phyloP scores from a whole-genome alignment of 306 rosid species.

The Lablab purpureus region DNA sequence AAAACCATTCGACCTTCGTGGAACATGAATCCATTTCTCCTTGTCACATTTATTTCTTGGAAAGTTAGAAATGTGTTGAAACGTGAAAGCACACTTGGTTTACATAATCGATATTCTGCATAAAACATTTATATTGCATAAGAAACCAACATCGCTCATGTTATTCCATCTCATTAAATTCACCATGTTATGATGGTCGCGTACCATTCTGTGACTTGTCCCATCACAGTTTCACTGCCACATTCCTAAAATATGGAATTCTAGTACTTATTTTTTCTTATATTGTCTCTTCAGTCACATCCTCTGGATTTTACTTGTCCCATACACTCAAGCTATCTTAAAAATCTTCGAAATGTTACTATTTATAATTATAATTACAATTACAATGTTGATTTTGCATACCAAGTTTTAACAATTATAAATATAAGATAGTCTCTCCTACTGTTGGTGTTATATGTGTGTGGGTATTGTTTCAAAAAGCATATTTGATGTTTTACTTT shows the following conservation, averaged over 20 bases:
- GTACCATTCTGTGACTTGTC: not conserved
- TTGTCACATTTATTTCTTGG: too few species aligned
- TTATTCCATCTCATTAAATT: not conserved
- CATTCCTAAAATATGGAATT: not conserved
- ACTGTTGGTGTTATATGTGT: too few species aligned
- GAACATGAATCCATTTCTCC: too few species aligned
- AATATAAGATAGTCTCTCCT: too few species aligned
- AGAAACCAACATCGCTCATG: not conserved
- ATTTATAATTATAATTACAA: too few species aligned
- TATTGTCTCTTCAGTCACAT: not conserved
- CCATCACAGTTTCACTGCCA: not conserved
- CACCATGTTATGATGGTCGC: not conserved
- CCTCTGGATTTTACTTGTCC: not conserved
- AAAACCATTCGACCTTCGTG: too few species aligned
- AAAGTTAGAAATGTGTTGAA: too few species aligned
- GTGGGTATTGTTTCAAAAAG: too few species aligned
- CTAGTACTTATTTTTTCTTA: not conserved
- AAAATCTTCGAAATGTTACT: not conserved
- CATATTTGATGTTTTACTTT: not conserved
- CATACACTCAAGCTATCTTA: not conserved
- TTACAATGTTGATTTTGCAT: slow-evolving; percentile 22
- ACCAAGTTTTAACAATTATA: not conserved
- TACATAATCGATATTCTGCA: not conserved
- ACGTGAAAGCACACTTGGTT: not conserved
- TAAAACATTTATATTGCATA: not conserved